Evolutionary conservation across 2,329 filamentous ascomycete genomes (phyloP).

Genomic region (Pseudogymnoascus sp.): DNA sequence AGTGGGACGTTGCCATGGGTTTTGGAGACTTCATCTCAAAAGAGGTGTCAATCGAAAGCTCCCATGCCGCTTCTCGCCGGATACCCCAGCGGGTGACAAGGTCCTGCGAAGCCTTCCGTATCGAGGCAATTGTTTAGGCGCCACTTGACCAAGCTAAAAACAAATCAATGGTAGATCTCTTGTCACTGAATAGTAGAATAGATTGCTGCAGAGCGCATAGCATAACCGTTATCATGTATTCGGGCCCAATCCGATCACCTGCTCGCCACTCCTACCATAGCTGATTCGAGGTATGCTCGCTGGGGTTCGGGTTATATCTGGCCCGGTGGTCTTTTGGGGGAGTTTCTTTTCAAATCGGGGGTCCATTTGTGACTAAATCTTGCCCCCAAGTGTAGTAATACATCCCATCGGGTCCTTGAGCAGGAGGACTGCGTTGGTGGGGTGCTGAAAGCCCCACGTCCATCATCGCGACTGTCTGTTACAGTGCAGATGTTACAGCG

Average conservation of each 20-base stretch:
- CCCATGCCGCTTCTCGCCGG: not conserved
- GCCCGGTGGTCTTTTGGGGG: not conserved
- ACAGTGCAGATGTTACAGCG: not conserved
- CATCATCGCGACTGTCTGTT: not conserved
- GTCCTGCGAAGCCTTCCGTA: not conserved
- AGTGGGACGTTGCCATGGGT: not conserved
- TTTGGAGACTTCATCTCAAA: not conserved
- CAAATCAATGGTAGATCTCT: not conserved
- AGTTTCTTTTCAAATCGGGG: conserved; percentile 1
- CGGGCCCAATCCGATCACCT: not conserved
- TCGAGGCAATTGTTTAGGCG: not conserved
- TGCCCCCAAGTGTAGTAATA: not conserved
- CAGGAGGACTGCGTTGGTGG: not conserved
- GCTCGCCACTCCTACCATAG: not conserved
- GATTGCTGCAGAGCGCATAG: not conserved
- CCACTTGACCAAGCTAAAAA: not conserved
- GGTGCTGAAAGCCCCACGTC: not conserved
- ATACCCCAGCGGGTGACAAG: not conserved
- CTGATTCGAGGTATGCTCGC: not conserved
- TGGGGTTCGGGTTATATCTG: not conserved
- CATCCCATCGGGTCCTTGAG: not conserved
- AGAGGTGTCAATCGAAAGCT: not conserved
- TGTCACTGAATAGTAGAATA: not conserved
- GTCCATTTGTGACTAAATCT: not conserved
- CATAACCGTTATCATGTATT: not conserved